Conservation (phyloP, 441 rosid genomes). For the Adansonia gregorii region DNA sequence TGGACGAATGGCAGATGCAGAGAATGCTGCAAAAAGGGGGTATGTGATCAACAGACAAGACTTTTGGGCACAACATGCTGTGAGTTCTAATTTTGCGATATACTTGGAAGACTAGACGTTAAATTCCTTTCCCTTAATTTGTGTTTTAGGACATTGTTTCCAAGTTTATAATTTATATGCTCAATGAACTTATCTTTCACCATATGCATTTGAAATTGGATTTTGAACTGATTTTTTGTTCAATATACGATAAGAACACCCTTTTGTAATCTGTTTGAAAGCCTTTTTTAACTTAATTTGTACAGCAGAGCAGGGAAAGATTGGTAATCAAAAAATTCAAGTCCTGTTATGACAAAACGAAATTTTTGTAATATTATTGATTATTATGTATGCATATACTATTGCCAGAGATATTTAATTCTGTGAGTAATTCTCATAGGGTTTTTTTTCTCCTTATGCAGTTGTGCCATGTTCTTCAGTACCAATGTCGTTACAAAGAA, state of each 20-base stretch:
- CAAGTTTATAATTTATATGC: neutral
- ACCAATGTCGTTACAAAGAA: constrained; percentile 72
- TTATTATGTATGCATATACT: neutral
- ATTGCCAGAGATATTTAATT: neutral
- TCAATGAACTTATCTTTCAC: constrained; percentile 11
- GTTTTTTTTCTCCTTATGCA: constrained; percentile 39
- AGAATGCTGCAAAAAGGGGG: constrained; percentile 75
- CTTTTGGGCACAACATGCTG: constrained; percentile 85
- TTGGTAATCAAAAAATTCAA: neutral
- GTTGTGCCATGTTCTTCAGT: constrained; percentile 90
- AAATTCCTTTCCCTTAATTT: neutral
- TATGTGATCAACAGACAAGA: constrained; percentile 70
- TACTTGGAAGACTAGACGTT: constrained; percentile 6
- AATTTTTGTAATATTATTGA: neutral
- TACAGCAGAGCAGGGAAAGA: neutral
- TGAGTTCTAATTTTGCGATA: constrained; percentile 42
- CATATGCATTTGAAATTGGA: constrained; percentile 8
- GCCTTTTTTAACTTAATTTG: neutral
- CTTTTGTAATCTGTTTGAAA: neutral
- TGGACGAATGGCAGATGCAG: constrained; percentile 80
- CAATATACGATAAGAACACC: neutral
- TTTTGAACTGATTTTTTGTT: neutral
- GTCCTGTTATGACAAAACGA: neutral
- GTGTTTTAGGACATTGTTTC: neutral
- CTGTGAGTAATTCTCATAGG: constrained; percentile 6